Conservation (phyloP, 345 rosid genomes). For the Citrus sinensis region DNA sequence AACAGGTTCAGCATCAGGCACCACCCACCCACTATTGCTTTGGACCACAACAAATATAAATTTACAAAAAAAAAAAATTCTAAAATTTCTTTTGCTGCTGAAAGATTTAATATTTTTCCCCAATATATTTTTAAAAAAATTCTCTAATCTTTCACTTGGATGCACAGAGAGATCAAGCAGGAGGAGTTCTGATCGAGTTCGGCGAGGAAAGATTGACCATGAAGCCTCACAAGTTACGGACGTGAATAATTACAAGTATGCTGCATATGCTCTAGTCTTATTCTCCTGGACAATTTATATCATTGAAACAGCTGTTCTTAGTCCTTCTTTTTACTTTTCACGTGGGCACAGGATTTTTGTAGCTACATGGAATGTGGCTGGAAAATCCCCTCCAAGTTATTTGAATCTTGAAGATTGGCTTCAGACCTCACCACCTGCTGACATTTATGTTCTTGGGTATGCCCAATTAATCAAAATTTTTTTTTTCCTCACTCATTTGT, state of each 20-base stretch:
- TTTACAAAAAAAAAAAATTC: background rate
- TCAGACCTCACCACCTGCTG: conserved; percentile 88
- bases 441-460: conserved; percentile 96
- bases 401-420: conserved; percentile 97
- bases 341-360: conserved; percentile 59
- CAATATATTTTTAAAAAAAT: background rate
- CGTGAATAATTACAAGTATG: conserved; percentile 60
- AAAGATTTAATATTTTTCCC: background rate
- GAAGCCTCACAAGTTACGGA: conserved; percentile 64
- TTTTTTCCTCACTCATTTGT: background rate
- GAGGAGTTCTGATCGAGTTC: conserved; percentile 48
- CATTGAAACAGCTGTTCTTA: conserved; percentile 3
- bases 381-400: conserved; percentile 83
- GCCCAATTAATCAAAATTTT: background rate
- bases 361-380: conserved; percentile 99
- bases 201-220: conserved; percentile 54
- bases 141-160: conserved; percentile 11
- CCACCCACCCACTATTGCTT: conserved; percentile 13
- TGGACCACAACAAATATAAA: conserved; percentile 33
- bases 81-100: background rate
- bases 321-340: conserved; percentile 5
- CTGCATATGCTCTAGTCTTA: background rate
- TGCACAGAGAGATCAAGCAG: conserved; percentile 48
- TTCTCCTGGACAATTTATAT: background rate
- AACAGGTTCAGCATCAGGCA: conserved; percentile 62